phyloP scores from a whole-genome alignment of 306 rosid species.

The Calophaca sinica region DNA sequence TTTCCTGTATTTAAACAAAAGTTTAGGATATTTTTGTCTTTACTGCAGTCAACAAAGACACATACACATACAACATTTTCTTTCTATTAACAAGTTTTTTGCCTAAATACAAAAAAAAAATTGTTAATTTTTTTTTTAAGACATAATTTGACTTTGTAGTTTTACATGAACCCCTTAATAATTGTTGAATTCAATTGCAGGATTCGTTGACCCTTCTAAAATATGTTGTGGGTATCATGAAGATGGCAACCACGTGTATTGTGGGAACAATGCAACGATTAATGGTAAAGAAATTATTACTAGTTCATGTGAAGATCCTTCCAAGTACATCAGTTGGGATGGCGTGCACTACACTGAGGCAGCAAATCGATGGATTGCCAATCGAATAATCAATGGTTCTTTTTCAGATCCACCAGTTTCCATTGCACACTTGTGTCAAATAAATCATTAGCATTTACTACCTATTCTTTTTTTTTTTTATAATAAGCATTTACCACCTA shows the following conservation, averaged over 20 bases:
- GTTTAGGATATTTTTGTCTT: too few relatives aligned
- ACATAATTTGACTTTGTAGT: too few relatives aligned
- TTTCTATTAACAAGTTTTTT: too few relatives aligned
- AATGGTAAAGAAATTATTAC: constrained; percentile 63
- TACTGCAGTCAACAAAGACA: too few relatives aligned
- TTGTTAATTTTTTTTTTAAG: too few relatives aligned
- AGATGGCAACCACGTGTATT: constrained; percentile 55
- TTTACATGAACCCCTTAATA: neutral
- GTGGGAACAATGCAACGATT: constrained; percentile 60
- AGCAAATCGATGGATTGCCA: constrained; percentile 77
- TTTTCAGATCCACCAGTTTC: constrained; percentile 68
- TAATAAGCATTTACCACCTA: too few relatives aligned
- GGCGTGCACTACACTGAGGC: constrained; percentile 88
- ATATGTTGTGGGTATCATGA: constrained; percentile 86
- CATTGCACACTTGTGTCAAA: constrained; percentile 59
- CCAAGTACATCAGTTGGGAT: constrained; percentile 83
- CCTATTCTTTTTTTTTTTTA: too few relatives aligned
- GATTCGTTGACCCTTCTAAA: constrained; percentile 58
- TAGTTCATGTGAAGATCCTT: constrained; percentile 77
- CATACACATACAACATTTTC: too few relatives aligned
- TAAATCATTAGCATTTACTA: neutral
- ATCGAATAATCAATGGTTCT: constrained; percentile 61
- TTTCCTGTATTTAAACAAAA: too few relatives aligned
- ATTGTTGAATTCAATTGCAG: constrained; percentile 45
- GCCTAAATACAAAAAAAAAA: too few relatives aligned